Base-by-base conservation (phyloP, 805 yeast species). In the Metschnikowia lochheadii region DNA sequence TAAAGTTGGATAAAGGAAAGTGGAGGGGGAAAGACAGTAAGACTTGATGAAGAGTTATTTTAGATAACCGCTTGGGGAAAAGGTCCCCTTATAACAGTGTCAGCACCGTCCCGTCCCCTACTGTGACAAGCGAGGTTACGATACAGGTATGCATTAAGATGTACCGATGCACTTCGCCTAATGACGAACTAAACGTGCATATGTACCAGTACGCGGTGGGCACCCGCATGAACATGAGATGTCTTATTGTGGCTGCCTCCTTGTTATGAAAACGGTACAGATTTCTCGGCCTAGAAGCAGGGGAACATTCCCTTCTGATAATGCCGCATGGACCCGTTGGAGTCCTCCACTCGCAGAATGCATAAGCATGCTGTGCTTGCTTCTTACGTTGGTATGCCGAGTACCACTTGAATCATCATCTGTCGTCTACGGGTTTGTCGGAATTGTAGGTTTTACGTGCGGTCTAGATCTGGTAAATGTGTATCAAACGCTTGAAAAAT, bases 181-280 rank as follows among this genome's bases (percentile, higher is more conserved):
- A 33, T 33, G 33, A 42, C 31, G 45, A 42, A 42, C 45, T 42
- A 42, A 42, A 42, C 45, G 38, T 34, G 45, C 45, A 42, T 42
- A 42, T 33, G 45, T 34, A 42, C 14, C 38, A 13, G 29, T 42
- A 18, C 31, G 21, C 20, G 38, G 45, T 42, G 38, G 36, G 29
- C 31, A 42, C 37, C 14, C 45, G 38, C 31, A 33, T 33, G 29
- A 15, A 32, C 13, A 14, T 18, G 20, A 42, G 45, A 42, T 42
- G 13, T 17, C 38, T 42, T 15, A 37, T 10, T 14, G 34, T 21
- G n/a, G 15, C 6, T n/a, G 34, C 15, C 38, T 20, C 20, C 45
- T 32, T 42, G 31, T 6, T 21, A 8, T 20, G 38, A 14, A 20
- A 8, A 32, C 38, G 18, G 32, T 21, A n/a, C n/a, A 13, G 10